Evolutionary conservation across 257 asterid species (phyloP).

Genomic region (Echium plantagineum): DNA sequence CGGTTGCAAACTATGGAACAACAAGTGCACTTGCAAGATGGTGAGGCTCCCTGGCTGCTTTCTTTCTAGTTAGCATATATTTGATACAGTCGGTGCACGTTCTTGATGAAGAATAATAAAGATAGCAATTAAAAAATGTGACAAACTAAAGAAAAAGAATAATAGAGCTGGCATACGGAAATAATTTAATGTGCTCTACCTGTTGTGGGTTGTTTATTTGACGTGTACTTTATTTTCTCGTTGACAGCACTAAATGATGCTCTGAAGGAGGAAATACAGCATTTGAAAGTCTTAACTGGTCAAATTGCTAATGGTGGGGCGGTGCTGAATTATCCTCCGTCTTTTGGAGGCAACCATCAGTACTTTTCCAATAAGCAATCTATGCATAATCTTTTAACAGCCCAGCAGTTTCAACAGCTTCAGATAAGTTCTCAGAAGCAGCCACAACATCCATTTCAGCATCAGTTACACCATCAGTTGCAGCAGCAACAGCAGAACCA

Average conservation of each 20-base stretch:
- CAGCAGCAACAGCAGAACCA: constrained; percentile 16
- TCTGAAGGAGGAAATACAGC: constrained; percentile 79
- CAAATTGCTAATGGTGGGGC: constrained; percentile 70
- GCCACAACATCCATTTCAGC: constrained; percentile 37
- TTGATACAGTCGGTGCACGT: no score
- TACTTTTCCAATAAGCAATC: constrained; percentile 47
- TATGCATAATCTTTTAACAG: constrained; percentile 53
- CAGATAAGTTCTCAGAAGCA: constrained; percentile 67
- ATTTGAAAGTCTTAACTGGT: constrained; percentile 71
- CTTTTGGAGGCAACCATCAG: constrained; percentile 57
- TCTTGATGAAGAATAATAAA: neutral
- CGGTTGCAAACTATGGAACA: constrained; percentile 92
- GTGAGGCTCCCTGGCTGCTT: constrained; percentile 24
- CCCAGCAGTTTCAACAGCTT: constrained; percentile 91
- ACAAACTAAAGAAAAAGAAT: no score
- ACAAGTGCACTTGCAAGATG: constrained; percentile 94
- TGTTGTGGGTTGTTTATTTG: no score
- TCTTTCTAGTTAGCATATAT: neutral
- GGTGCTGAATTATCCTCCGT: constrained; percentile 56
- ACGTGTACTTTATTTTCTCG: neutral
- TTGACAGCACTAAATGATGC: constrained; percentile 77
- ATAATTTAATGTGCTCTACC: no score
- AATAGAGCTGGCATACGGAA: no score
- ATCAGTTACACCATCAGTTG: constrained; percentile 25
- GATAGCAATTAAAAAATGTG: no score